These are phyloP conservation scores for Ogataea philodendri DNA, from an alignment of 805 yeast species.

Conservation along the genomic window DNA sequence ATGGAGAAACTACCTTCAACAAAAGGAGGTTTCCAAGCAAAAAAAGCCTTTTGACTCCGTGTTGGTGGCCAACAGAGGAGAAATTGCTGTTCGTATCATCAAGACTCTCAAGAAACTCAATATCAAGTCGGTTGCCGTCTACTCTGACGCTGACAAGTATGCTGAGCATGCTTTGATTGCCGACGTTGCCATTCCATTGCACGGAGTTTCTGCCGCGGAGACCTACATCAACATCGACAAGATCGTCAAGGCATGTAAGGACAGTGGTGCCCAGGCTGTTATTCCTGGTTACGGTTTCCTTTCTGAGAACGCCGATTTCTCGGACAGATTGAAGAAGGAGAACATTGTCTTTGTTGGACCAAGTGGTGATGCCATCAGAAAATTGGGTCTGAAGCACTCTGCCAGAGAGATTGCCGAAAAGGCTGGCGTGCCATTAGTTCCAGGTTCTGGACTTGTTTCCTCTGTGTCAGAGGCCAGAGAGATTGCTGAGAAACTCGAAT, in stretches of 20 bases:
- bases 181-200: constrained; percentile 74
- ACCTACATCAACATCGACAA: constrained; percentile 86
- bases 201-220: constrained; percentile 85
- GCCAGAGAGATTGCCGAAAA: constrained; percentile 89
- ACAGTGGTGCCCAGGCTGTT: constrained; percentile 86
- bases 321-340: constrained; percentile 79
- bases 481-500: constrained; percentile 71
- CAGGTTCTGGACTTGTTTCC: constrained; percentile 87
- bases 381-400: constrained; percentile 90
- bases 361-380: constrained; percentile 86
- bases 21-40: constrained; percentile 25
- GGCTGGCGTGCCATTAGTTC: constrained; percentile 95
- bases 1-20: constrained; percentile 65
- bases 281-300: constrained; percentile 97
- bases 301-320: constrained; percentile 94
- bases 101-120: constrained; percentile 79
- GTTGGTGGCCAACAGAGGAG: constrained; percentile 96
- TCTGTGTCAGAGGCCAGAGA: constrained; percentile 70
- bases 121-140: constrained; percentile 81
- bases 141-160: constrained; percentile 86
- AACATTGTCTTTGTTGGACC: constrained; percentile 97
- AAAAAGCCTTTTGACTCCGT: constrained; percentile 74
- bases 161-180: constrained; percentile 84
- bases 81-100: constrained; percentile 93
- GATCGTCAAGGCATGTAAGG: constrained; percentile 80